A percentile compares a stretch with the other conserved stretches of the same genome.
Conservation (phyloP, 768 basidiomycete species). For the Suillus hirtellus region DNA sequence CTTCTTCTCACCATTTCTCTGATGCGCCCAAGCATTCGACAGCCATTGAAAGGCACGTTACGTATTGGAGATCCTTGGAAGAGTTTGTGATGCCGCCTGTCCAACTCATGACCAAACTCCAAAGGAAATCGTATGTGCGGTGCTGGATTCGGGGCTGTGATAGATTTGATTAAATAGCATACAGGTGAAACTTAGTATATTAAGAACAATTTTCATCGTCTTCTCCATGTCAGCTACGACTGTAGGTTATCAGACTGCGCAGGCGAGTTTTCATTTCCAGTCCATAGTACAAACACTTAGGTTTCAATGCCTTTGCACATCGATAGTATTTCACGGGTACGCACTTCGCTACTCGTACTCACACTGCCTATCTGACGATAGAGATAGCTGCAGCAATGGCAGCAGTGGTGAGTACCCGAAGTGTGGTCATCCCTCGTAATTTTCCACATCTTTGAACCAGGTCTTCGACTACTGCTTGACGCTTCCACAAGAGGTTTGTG, state of each 20-base stretch:
- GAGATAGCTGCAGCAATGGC: background rate
- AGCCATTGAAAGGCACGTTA: background rate
- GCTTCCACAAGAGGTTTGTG: conserved; percentile 8
- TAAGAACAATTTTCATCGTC: background rate
- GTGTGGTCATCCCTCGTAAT: background rate
- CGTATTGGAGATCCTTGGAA: background rate
- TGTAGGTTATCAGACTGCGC: background rate
- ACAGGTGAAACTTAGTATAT: background rate
- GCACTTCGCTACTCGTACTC: background rate
- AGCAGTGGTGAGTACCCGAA: background rate
- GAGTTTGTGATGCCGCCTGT: background rate
- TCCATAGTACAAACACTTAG: background rate
- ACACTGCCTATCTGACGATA: background rate
- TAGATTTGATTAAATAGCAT: background rate
- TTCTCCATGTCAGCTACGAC: background rate
- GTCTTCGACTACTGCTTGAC: conserved; percentile 10
- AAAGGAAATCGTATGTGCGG: background rate
- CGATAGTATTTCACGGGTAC: conserved; percentile 1
- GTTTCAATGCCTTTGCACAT: background rate
- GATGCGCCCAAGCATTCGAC: background rate
- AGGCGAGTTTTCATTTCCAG: background rate
- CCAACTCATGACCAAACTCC: background rate
- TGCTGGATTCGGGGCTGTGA: background rate
- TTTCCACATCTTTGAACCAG: background rate
- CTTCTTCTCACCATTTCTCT: too few species aligned